These are phyloP conservation scores for Casuarina cunninghamiana DNA, from an alignment of 306 rosid species.

Conservation along the genomic window DNA sequence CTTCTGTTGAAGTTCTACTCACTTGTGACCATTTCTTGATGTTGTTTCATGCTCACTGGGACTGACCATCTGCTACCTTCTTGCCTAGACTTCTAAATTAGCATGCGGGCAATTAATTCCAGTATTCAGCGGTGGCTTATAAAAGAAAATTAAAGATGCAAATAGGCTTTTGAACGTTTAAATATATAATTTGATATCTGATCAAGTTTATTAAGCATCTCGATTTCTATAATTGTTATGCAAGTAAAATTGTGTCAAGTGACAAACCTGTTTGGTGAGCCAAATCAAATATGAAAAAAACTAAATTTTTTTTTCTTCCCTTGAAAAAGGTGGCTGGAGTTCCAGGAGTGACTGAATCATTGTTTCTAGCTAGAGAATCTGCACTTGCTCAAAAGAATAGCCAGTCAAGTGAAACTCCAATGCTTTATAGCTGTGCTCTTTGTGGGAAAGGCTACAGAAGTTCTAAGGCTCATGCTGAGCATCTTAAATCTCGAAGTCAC, in stretches of 20 bases:
- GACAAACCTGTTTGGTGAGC: slow-evolving; percentile 1
- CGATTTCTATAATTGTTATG: not conserved
- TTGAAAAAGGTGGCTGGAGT: slow-evolving; percentile 76
- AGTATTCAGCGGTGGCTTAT: not conserved
- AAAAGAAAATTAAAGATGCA: not conserved
- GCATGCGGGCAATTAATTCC: not conserved
- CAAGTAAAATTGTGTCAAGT: not conserved
- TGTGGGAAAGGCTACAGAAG: slow-evolving; percentile 93
- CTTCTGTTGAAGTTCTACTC: not conserved
- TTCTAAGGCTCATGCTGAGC: slow-evolving; percentile 84
- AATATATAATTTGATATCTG: not conserved
- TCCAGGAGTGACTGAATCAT: slow-evolving; percentile 89
- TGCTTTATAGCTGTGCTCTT: slow-evolving; percentile 86
- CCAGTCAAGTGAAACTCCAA: slow-evolving; percentile 60
- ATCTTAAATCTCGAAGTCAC: slow-evolving; percentile 80
- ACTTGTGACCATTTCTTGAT: not conserved
- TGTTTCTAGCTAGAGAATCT: slow-evolving; percentile 75
- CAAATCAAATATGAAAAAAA: slow-evolving; percentile 7
- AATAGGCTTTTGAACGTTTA: not conserved
- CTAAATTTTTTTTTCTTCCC: not conserved
- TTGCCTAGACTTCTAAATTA: not conserved
- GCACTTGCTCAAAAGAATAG: slow-evolving; percentile 70
- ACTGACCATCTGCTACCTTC: not conserved
- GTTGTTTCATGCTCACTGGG: not conserved
- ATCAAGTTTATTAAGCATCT: not conserved